Evolutionary conservation across 306 rosid genomes (phyloP), one percentile per base, ranked within the genome.

Genomic region (Cercis canadensis): DNA sequence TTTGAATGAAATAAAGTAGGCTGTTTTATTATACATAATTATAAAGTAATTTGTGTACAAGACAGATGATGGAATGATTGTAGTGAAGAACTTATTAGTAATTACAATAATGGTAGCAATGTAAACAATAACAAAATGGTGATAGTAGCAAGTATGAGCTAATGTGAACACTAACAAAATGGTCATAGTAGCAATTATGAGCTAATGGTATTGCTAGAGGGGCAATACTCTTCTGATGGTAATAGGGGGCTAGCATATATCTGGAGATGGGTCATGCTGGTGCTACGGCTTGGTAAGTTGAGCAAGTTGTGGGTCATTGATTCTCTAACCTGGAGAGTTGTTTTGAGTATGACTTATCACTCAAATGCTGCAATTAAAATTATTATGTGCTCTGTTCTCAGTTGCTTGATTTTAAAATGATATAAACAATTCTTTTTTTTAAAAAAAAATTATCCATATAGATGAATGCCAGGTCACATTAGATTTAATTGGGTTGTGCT

Each of bases 151-250:
- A 45, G 24, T 34, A 21, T n/a, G n/a, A n/a, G n/a, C n/a, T n/a
- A n/a, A n/a, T n/a, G n/a, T n/a, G n/a, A n/a, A n/a, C n/a, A n/a
- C n/a, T n/a, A n/a, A n/a, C n/a, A n/a, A n/a, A n/a, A n/a, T n/a
- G n/a, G n/a, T n/a, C n/a, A n/a, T n/a, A n/a, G n/a, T n/a, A n/a
- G n/a, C n/a, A n/a, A n/a, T n/a, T n/a, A n/a, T 16, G 14, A 29
- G 52, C 37, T 57, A 68, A 43, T 62, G 63, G 68, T 39, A 14
- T 12, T 16, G 45, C 40, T 58, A 34, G 63, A 34, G 7, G 39
- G 7, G 7, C 4, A 34, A 7, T n/a, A n/a, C n/a, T n/a, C n/a
- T n/a, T n/a, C n/a, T n/a, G n/a, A n/a, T n/a, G n/a, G n/a, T n/a
- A n/a, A n/a, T n/a, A n/a, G n/a, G n/a, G n/a, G n/a, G n/a, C n/a